A percentile compares a stretch with the other conserved stretches of the same genome.
phyloP scores from a whole-genome alignment of 768 basidiomycete species.

The Auricularia heimuer region DNA sequence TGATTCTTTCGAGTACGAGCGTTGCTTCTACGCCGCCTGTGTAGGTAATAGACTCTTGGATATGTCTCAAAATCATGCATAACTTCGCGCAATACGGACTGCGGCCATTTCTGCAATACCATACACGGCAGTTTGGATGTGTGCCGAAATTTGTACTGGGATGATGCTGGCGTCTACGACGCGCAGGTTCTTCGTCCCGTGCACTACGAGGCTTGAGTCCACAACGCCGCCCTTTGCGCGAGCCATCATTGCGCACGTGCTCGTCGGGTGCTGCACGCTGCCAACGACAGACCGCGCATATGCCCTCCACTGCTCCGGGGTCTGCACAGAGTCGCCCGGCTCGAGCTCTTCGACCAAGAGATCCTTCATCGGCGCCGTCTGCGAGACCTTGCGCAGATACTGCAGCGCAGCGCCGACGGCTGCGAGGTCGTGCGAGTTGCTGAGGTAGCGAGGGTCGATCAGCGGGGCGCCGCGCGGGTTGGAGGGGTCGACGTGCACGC shows the following conservation, averaged over 20 bases:
- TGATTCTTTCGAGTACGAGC: too few relatives aligned
- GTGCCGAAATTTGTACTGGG: too few relatives aligned
- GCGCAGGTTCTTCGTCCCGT: conserved; percentile 10
- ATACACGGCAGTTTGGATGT: conserved; percentile 7
- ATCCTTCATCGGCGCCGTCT: conserved; percentile 39
- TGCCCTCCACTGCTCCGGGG: conserved; percentile 45
- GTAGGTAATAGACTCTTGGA: too few relatives aligned
- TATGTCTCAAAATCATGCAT: too few relatives aligned
- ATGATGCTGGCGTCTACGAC: too few relatives aligned
- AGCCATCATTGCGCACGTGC: conserved; percentile 50
- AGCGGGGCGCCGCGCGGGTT: conserved; percentile 25
- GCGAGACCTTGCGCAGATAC: conserved; percentile 46
- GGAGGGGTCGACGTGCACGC: conserved; percentile 22
- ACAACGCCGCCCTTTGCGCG: conserved; percentile 46
- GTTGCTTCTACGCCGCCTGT: too few relatives aligned
- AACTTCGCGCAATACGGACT: conserved; percentile 22
- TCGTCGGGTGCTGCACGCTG: conserved; percentile 43
- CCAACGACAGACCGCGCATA: conserved; percentile 22
- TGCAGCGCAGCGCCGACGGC: conserved; percentile 50
- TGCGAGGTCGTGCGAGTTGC: conserved; percentile 25
- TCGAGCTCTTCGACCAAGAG: conserved; percentile 34
- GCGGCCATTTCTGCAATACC: conserved; percentile 42
- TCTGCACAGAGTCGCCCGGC: conserved; percentile 40
- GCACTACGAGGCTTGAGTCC: conserved; percentile 33
- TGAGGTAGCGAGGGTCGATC: conserved; percentile 36